Percentiles rank a stretch among this genome's conserved stretches.
Conservation (phyloP, 73 alveolate species). For the Symbiodinium natans region DNA sequence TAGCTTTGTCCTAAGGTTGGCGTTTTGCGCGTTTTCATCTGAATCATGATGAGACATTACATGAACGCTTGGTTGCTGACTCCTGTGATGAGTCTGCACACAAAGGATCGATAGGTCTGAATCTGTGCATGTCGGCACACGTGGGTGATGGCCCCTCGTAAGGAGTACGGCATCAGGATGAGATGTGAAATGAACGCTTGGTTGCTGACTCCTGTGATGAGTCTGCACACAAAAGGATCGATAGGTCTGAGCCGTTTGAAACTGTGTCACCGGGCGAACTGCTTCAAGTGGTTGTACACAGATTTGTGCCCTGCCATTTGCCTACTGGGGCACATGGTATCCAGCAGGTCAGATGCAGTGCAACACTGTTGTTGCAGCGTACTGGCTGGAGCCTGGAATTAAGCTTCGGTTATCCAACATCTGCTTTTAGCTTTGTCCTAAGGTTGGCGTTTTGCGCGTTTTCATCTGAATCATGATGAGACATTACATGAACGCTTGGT, state of each 20-base stretch:
- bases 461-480: not conserved
- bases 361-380: too few relatives aligned
- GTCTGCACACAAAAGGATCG: constrained; percentile 16
- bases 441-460: too few relatives aligned
- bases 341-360: too few relatives aligned
- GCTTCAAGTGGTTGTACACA: too few relatives aligned
- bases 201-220: constrained; percentile 6
- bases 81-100: not conserved
- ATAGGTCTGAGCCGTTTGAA: not conserved
- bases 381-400: too few relatives aligned
- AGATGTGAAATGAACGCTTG: not conserved
- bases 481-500: not conserved
- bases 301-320: not conserved
- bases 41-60: not conserved
- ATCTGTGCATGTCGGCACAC: not conserved
- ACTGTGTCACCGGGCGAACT: not conserved
- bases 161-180: too few relatives aligned
- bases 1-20: too few relatives aligned
- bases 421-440: too few relatives aligned
- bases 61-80: not conserved
- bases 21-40: not conserved
- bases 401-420: too few relatives aligned
- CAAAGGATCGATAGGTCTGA: too few relatives aligned
- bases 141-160: not conserved
- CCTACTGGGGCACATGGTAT: too few relatives aligned